Evolutionary conservation across 1,284 basidiomycete genomes (phyloP).

Genomic region (Trichosporon faecale): DNA sequence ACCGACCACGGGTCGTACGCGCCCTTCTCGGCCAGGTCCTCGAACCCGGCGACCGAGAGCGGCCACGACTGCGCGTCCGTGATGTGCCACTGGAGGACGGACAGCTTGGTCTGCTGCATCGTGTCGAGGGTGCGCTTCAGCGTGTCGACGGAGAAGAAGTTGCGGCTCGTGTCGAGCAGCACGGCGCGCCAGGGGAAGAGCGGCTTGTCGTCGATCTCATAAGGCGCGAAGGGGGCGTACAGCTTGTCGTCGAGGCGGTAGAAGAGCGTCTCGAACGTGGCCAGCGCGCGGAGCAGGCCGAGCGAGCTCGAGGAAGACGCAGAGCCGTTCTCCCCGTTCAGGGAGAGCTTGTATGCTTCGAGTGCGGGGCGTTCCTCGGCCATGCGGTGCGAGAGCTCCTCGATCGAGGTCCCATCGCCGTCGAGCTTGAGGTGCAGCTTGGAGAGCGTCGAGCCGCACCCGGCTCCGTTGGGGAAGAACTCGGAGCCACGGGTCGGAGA

Average conservation of each 20-base stretch:
- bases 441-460: neutral
- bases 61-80: slow-evolving; percentile 61
- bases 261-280: slow-evolving; percentile 73
- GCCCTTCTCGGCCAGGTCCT: slow-evolving; percentile 63
- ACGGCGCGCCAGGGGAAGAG: slow-evolving; percentile 62
- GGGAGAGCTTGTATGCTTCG: slow-evolving; percentile 15
- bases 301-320: slow-evolving; percentile 16
- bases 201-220: slow-evolving; percentile 51
- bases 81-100: slow-evolving; percentile 15
- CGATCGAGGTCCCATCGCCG: neutral
- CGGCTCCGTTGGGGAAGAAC: slow-evolving; percentile 20
- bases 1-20: slow-evolving; percentile 62
- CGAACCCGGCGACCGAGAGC: slow-evolving; percentile 62
- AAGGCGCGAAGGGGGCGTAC: slow-evolving; percentile 42
- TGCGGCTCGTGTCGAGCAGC: slow-evolving; percentile 68
- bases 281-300: slow-evolving; percentile 66
- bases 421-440: neutral
- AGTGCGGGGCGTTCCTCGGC: slow-evolving; percentile 23
- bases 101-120: slow-evolving; percentile 81
- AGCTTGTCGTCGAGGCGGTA: slow-evolving; percentile 29
- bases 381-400: neutral
- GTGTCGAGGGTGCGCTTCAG: slow-evolving; percentile 62
- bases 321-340: neutral
- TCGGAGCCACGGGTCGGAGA: slow-evolving; percentile 27
- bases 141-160: slow-evolving; percentile 13